Evolutionary conservation across 1,284 basidiomycete species (phyloP), one percentile per base, ranked within the genome.

Genomic region (Inonotus obliquus): DNA sequence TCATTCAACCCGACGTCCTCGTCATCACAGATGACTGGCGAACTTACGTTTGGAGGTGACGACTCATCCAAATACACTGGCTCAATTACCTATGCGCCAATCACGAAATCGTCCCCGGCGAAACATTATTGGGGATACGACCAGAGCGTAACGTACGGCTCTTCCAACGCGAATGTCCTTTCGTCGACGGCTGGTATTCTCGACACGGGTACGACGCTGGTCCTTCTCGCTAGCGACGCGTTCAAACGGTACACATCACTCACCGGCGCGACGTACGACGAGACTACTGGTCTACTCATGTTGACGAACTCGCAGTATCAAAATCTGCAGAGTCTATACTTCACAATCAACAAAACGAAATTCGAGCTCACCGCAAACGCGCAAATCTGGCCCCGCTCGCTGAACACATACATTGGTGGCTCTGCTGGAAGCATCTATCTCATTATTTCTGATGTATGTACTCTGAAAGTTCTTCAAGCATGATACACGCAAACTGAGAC

Each of bases 21-120:
- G 23, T 51, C 57, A 13, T 38, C 41, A n/a, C 59, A 41, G 29
- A 41, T 55, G 38, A 68, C 67, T 48, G 68, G 68, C 27, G 65
- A 68, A 47, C 54, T 69, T 23, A 67, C 66, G 14, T 68, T 69
- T 56, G 68, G 68, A 27, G 67, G 67, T 7, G 60, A 59, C 37
- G 64, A 68, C 44, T 38, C 57, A 14, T 49, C 57, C 17, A 67
- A 66, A 44, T 61, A 52, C 44, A 64, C 57, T 5, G 62, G 60
- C 10, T 19, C 48, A 13, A 62, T 67, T 37, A 60, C 54, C 14
- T 67, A 60, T 53, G 55, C 59, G 13, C 60, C 66, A 17, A 63
- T 68, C 59, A 67, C 68, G 4, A 39, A 59, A 7, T 69, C 71
- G 7, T 66, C 65, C 23, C 73, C 74, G 9, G 73, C 74, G 14